Evolutionary conservation across 768 basidiomycete species (phyloP).

Genomic region (Macrolepiota fuliginosa): DNA sequence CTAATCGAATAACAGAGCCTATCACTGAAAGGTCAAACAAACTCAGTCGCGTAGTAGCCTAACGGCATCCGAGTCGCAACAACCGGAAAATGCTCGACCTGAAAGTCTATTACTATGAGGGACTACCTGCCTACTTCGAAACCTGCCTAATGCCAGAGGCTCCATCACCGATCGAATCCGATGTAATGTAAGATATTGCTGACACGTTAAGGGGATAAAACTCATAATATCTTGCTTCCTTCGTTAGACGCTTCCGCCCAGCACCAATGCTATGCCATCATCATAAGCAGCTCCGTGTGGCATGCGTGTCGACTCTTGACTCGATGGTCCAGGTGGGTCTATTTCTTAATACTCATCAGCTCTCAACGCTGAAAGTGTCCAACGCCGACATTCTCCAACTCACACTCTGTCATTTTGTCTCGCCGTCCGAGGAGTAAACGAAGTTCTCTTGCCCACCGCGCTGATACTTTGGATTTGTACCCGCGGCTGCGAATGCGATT

Average conservation of each 20-base stretch:
- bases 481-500: not conserved
- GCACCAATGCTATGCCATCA: not conserved
- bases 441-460: not conserved
- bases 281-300: no score
- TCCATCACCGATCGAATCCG: not conserved
- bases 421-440: not conserved
- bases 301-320: not conserved
- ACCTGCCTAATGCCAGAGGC: not conserved
- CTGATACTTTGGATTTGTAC: not conserved
- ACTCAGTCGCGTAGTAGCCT: not conserved
- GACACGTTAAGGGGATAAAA: not conserved
- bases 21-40: not conserved
- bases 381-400: not conserved
- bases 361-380: slow-evolving; percentile 1
- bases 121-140: slow-evolving; percentile 4
- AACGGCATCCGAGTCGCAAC: not conserved
- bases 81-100: not conserved
- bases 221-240: not conserved
- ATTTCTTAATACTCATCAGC: not conserved
- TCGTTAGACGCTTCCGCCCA: not conserved
- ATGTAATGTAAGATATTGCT: not conserved
- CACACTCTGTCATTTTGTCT: slow-evolving; percentile 8
- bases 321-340: not conserved
- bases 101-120: not conserved
- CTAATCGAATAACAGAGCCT: not conserved